A percentile compares a stretch with the other conserved stretches of the same genome.
phyloP scores from a whole-genome alignment of 495 filamentous ascomycete species.

The Aspergillus egyptiacus region DNA sequence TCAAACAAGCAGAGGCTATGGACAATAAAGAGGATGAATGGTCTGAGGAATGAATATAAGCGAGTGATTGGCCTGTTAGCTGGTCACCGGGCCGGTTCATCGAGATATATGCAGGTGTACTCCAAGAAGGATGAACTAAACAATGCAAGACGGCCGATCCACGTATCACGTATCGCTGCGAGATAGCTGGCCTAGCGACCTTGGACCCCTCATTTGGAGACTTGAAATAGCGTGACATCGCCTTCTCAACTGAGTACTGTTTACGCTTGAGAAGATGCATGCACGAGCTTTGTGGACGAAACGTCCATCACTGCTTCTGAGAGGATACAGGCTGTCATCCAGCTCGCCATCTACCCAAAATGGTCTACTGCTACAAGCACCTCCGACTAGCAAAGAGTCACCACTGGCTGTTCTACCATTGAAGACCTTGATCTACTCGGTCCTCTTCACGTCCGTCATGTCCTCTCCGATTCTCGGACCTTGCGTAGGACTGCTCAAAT shows the following conservation, averaged over 20 bases:
- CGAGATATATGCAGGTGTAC: too few relatives aligned
- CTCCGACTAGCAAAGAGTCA: constrained; percentile 14
- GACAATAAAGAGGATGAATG: too few relatives aligned
- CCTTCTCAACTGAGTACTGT: background rate
- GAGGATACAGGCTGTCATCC: constrained; percentile 1
- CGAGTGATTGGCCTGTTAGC: too few relatives aligned
- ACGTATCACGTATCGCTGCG: background rate
- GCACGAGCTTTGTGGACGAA: constrained; percentile 7
- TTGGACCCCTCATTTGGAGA: constrained; percentile 15
- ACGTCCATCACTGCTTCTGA: background rate
- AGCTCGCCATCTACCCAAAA: constrained; percentile 11
- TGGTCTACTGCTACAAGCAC: constrained; percentile 2
- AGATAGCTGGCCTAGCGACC: constrained; percentile 1
- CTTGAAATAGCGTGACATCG: constrained; percentile 11
- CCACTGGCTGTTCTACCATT: constrained; percentile 65
- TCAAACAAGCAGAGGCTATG: background rate
- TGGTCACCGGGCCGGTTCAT: background rate
- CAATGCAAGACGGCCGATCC: background rate
- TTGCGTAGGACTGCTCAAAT: constrained; percentile 54
- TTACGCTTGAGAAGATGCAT: constrained; percentile 4
- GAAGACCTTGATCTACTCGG: constrained; percentile 61
- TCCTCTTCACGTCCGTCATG: constrained; percentile 67
- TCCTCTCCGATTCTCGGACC: constrained; percentile 64
- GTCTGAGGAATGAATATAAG: too few relatives aligned
- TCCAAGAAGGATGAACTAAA: too few relatives aligned